Percentiles rank a stretch among this genome's conserved stretches.
Evolutionary conservation across 83 land plant genomes (phyloP).

Genomic region (Diphasiastrum complanatum): DNA sequence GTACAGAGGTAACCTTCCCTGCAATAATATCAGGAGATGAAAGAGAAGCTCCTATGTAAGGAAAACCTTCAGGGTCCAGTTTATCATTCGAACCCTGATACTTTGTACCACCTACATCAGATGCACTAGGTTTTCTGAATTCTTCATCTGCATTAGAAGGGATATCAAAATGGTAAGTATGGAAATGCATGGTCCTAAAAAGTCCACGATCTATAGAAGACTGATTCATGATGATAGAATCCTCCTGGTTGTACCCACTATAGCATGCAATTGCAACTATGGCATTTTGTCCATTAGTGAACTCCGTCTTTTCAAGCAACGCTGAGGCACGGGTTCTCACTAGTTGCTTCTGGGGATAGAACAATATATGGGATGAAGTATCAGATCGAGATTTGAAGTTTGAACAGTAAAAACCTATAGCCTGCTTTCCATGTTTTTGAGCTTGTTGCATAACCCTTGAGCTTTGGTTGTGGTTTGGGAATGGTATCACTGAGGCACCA

Average conservation of each 20-base stretch:
- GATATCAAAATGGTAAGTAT: too few species aligned
- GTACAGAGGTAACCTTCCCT: background rate
- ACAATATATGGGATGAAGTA: slow-evolving; percentile 91
- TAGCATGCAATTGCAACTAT: slow-evolving; percentile 98
- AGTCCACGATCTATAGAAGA: slow-evolving; percentile 98
- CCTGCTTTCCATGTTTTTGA: slow-evolving; percentile 94
- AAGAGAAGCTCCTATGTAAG: background rate
- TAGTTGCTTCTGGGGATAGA: slow-evolving; percentile 97
- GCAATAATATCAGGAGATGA: background rate
- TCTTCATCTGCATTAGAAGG: background rate
- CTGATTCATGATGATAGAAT: slow-evolving; percentile 98
- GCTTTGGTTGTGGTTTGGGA: slow-evolving; percentile 92
- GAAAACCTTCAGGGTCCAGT: slow-evolving; percentile 6
- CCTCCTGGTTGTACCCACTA: slow-evolving; percentile 98
- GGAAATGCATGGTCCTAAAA: slow-evolving; percentile 86
- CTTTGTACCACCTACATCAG: background rate
- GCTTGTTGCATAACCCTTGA: background rate
- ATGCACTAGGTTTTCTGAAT: background rate
- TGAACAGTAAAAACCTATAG: slow-evolving; percentile 97
- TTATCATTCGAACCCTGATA: background rate
- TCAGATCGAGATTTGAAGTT: slow-evolving; percentile 58
- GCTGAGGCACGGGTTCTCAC: slow-evolving; percentile 99
- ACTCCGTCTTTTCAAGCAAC: too few species aligned
- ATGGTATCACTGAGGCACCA: slow-evolving; percentile 97
- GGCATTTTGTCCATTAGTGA: slow-evolving; percentile 80